Base-by-base conservation (phyloP, 2,329 filamentous ascomycete genomes). In the Scedosporium boydii region DNA sequence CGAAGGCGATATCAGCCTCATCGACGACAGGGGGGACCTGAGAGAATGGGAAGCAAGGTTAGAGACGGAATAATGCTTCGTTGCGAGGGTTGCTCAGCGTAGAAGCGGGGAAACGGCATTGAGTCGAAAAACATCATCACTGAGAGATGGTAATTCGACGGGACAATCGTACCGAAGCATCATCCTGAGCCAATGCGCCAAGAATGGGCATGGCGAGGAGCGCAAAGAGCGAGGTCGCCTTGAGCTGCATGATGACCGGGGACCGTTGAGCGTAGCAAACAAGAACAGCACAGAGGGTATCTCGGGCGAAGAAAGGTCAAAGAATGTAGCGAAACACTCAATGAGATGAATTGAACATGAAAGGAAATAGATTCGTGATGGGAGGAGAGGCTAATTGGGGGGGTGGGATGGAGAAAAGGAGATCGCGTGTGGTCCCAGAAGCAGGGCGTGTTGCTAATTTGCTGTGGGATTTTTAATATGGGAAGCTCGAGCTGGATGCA, bases 141-240 rank as follows among this genome's bases (percentile, higher is more conserved):
- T 12, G 26, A 60, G 38, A 51, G 23, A 41, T 38, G 26, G 12
- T 55, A 46, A 66, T 65, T 63, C 61, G 58, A 60, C 41, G 59
- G 44, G 42, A 42, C 58, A 67, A 67, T 80, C 85, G 72, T 80
- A 88, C 84, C 29, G 65, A 61, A 18, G 55, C 60, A 70, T 80
- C 79, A 64, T 77, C 53, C 51, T 60, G 46, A 57, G 86, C 86
- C 69, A 85, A 80, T 69, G 82, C 86, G 73, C 84, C 81, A 67
- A 89, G 78, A 68, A 87, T 82, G 73, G 86, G 84, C 69, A 90
- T 78, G 65, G 89, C 88, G 75, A 91, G 79, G 65, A 93, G 77
- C 69, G 87, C 87, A 70, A 93, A 78, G 64, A 88, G 81, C 69
- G 89, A 85, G 34, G 59, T 53, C 70, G 89, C 82, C 77, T 86